A percentile compares a stretch with the other conserved stretches of the same genome.
Evolutionary conservation across 2,329 filamentous ascomycete species (phyloP).

Genomic region (Intubia oerlemansii): DNA sequence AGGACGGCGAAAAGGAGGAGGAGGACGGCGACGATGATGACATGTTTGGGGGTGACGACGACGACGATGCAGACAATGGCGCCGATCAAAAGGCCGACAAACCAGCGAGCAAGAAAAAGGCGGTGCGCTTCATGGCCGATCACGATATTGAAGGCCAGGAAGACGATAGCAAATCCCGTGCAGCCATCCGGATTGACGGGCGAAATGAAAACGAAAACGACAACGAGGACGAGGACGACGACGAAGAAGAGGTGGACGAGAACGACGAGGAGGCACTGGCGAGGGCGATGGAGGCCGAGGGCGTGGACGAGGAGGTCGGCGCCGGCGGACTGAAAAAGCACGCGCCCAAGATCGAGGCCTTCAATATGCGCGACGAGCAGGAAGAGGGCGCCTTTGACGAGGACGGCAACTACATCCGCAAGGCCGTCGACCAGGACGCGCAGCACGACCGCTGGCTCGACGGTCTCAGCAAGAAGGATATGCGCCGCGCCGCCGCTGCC

Average conservation of each 20-base stretch:
- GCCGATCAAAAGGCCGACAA: conserved; percentile 19
- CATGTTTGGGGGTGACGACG: conserved; percentile 5
- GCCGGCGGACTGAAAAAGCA: conserved; percentile 80
- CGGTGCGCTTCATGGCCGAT: conserved; percentile 37
- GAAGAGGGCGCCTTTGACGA: conserved; percentile 89
- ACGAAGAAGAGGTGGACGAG: conserved; percentile 38
- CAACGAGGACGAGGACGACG: conserved; percentile 9
- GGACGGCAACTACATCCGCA: conserved; percentile 74
- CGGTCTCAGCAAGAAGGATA: conserved; percentile 82
- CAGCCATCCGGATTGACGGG: neutral
- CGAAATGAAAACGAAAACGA: conserved; percentile 19
- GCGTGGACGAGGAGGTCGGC: conserved; percentile 73
- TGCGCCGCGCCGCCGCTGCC: conserved; percentile 69
- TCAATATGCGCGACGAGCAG: conserved; percentile 79
- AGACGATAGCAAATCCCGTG: conserved; percentile 15
- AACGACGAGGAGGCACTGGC: conserved; percentile 21
- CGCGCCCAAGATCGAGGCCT: conserved; percentile 84
- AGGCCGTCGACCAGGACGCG: conserved; percentile 72
- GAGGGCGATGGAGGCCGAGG: conserved; percentile 53
- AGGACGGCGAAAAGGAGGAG: conserved; percentile 24
- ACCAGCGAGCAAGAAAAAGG: conserved; percentile 28
- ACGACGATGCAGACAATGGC: conserved; percentile 10
- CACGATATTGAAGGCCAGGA: conserved; percentile 63
- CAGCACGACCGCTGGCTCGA: conserved; percentile 86
- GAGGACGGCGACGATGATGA: neutral